Evolutionary conservation across 2,329 filamentous ascomycete species (phyloP).

Genomic region (Fusarium cicatricum): DNA sequence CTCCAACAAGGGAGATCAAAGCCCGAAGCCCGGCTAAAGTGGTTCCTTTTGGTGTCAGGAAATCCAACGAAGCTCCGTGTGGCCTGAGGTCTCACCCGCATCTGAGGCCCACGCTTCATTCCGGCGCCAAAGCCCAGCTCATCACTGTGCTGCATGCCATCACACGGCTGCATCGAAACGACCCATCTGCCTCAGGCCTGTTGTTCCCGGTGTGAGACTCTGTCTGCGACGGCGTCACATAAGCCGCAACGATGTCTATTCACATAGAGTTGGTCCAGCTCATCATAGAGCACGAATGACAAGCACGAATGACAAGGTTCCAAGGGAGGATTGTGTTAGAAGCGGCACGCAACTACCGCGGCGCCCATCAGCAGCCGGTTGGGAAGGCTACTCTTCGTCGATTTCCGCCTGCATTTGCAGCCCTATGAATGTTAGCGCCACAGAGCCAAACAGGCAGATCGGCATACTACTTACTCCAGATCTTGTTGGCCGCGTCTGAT

Average conservation of each 20-base stretch:
- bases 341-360: no score
- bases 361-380: background rate
- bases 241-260: background rate
- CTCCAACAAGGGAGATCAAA: constrained; percentile 3
- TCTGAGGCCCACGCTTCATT: constrained; percentile 10
- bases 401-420: constrained; percentile 61
- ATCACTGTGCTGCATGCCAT: constrained; percentile 14
- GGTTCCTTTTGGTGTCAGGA: background rate
- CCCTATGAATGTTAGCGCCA: constrained; percentile 42
- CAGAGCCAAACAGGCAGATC: background rate
- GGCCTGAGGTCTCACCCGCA: background rate
- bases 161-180: constrained; percentile 14
- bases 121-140: constrained; percentile 3
- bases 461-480: constrained; percentile 66
- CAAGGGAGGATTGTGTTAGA: no score
- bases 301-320: no score
- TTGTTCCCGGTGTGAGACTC: background rate
- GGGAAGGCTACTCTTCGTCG: constrained; percentile 50
- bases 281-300: background rate
- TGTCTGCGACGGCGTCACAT: background rate
- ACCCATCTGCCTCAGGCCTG: constrained; percentile 21
- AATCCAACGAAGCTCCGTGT: background rate
- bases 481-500: constrained; percentile 70
- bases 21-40: background rate
- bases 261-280: background rate